Evolutionary conservation across 805 yeast species (phyloP).

Genomic region (Kuraishia piskuri): DNA sequence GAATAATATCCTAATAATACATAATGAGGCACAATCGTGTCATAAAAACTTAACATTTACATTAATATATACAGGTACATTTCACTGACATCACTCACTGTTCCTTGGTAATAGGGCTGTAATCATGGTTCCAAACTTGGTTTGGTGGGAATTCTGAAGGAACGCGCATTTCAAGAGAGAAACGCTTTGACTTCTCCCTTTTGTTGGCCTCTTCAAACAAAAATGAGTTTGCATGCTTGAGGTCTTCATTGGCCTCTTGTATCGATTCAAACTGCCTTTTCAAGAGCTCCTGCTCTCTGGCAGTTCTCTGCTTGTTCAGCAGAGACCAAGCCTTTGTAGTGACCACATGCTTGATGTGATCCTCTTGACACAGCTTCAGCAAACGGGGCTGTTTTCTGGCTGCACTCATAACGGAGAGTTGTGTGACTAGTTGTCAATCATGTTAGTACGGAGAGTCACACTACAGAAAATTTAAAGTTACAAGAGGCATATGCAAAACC

Average conservation of each 20-base stretch:
- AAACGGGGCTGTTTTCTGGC: slow-evolving; percentile 82
- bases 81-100: not conserved
- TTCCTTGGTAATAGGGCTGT: slow-evolving; percentile 13
- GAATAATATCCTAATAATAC: too few relatives aligned
- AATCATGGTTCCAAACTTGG: slow-evolving; percentile 68
- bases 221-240: slow-evolving; percentile 40
- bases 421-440: slow-evolving; percentile 23
- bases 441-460: not conserved
- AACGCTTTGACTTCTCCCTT: slow-evolving; percentile 48
- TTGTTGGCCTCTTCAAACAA: slow-evolving; percentile 57
- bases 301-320: slow-evolving; percentile 33
- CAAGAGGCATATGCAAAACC: not conserved
- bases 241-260: slow-evolving; percentile 62
- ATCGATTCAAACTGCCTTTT: slow-evolving; percentile 58
- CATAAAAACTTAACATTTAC: not conserved
- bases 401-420: slow-evolving; percentile 78
- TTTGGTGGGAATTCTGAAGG: slow-evolving; percentile 90
- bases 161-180: slow-evolving; percentile 75
- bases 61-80: not conserved
- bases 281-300: slow-evolving; percentile 26
- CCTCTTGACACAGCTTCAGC: slow-evolving; percentile 69
- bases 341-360: slow-evolving; percentile 74
- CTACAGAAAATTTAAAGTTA: not conserved
- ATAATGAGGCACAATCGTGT: not conserved
- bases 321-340: slow-evolving; percentile 78